phyloP scores from a whole-genome alignment of 2,329 filamentous ascomycete genomes.

The Alternaria burnsii region DNA sequence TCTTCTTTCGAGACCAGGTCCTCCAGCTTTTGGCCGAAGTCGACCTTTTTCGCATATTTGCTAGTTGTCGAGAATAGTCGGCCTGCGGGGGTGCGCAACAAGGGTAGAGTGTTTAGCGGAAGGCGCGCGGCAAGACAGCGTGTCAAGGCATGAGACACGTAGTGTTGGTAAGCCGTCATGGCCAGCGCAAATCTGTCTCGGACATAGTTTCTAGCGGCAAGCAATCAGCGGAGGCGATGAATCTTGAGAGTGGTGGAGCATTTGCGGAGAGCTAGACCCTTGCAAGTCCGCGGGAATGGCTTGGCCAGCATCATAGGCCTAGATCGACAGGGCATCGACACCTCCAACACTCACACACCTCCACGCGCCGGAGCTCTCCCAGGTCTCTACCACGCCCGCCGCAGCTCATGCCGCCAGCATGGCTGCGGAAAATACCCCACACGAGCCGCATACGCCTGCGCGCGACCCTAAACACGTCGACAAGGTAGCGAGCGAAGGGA shows the following conservation, averaged over 20 bases:
- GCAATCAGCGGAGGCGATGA: neutral
- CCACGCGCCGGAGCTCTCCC: conserved; percentile 28
- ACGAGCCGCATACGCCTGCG: conserved; percentile 49
- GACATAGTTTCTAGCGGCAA: conserved; percentile 26
- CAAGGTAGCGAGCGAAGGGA: conserved; percentile 32
- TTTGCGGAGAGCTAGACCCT: conserved; percentile 22
- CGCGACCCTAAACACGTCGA: conserved; percentile 23
- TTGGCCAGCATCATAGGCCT: conserved; percentile 43
- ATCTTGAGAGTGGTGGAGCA: conserved; percentile 16
- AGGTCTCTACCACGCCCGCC: conserved; percentile 26
- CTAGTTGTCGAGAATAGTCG: conserved; percentile 26
- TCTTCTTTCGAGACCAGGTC: conserved; percentile 22
- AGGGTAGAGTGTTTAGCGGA: neutral
- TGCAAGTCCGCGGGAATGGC: conserved; percentile 24
- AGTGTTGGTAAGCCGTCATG: conserved; percentile 35
- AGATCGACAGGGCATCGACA: conserved; percentile 29
- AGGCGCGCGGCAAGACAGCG: conserved; percentile 26
- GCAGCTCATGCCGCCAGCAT: conserved; percentile 53
- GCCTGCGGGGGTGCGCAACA: conserved; percentile 14
- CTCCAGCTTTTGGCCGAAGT: conserved; percentile 37
- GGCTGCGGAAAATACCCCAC: conserved; percentile 49
- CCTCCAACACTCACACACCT: conserved; percentile 31
- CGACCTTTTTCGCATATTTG: conserved; percentile 29
- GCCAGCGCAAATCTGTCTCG: conserved; percentile 22
- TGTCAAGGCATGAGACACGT: conserved; percentile 34